phyloP scores from a whole-genome alignment of 2,329 filamentous ascomycete genomes.

The Sarocladiaceae sp. region DNA sequence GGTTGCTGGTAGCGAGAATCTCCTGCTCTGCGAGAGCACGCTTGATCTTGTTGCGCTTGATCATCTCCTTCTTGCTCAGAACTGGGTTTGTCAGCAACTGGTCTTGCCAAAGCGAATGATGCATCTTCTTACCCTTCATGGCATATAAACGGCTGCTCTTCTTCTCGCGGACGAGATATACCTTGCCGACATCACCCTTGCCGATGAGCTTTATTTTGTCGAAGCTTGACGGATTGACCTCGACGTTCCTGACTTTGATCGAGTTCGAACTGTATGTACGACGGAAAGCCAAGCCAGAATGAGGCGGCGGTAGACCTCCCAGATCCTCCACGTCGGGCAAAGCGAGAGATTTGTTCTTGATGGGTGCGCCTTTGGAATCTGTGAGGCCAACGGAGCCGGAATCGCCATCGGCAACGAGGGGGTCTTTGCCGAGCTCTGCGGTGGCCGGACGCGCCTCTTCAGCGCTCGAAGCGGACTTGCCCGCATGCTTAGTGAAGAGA shows the following conservation, averaged over 20 bases:
- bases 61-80: conserved; percentile 99
- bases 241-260: conserved; percentile 95
- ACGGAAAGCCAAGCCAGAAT: conserved; percentile 70
- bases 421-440: conserved; percentile 80
- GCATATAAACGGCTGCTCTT: conserved; percentile 93
- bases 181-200: conserved; percentile 97
- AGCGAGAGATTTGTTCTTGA: conserved; percentile 27
- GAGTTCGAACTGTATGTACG: conserved; percentile 98
- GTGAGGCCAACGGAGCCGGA: conserved; percentile 33
- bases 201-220: conserved; percentile 99
- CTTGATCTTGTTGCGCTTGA: conserved; percentile 99
- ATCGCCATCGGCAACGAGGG: conserved; percentile 49
- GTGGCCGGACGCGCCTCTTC: conserved; percentile 69
- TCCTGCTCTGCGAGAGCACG: conserved; percentile 94
- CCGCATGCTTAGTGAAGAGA: conserved; percentile 56
- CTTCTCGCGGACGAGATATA: conserved; percentile 96
- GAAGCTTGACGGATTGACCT: conserved; percentile 91
- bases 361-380: conserved; percentile 23
- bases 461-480: conserved; percentile 23
- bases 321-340: conserved; percentile 45
- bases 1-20: conserved; percentile 95
- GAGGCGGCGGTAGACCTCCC: conserved; percentile 58
- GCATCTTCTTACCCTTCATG: conserved; percentile 80
- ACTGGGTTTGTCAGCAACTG: conserved; percentile 59
- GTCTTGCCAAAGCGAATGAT: too few relatives aligned